Base-by-base conservation (phyloP, 306 rosid species). In the Rosa lucieae region DNA sequence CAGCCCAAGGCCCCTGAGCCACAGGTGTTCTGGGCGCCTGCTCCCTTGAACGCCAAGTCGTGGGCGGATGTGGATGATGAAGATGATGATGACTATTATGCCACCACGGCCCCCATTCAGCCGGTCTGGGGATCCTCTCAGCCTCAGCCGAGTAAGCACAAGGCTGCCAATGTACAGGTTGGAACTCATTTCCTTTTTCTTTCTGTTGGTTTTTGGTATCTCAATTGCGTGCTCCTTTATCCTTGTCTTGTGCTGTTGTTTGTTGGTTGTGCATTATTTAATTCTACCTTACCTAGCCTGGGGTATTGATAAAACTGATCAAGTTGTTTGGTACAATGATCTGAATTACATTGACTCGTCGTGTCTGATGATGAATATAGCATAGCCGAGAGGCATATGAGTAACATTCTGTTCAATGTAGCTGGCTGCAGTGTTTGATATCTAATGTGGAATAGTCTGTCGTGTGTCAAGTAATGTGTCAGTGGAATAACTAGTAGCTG, bases 1-100 rank as follows among this genome's bases (percentile, higher is more conserved):
- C 81, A 84, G 55, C 77, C 88, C 7, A 86, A 86, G 82, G 89
- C 87, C 63, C 82, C 91, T 0, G 94, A 90, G 70, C 84, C 93
- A 6, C 92, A 82, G 80, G 88, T 89, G 43, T 87, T 86, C 61
- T 95, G 98, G 99, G 89, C 96, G 5, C 94, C 96, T 0, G 86
- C 97, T 0, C 96, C 97, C 1, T 80, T 95, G 83, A 93, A 87
- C 65, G 78, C 91, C 4, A 89, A 80, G 20, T 86, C 92, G 1
- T 95, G 99, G 99, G 99, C 98, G 8, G 99, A 95, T 77, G 97
- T 95, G 0, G 99, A 95, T 6, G 97, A 88, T 10, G 89, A 88
- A 9, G 92, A 94, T 10, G 98, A 94, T 1, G 99, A 95, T 2
- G 99, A 92, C 74, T 95, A 91, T 52, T 95, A 80, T 15, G 89